These are phyloP conservation scores for Talaromyces marneffei DNA, from an alignment of 2,329 filamentous ascomycete species.

Conservation along the genomic window DNA sequence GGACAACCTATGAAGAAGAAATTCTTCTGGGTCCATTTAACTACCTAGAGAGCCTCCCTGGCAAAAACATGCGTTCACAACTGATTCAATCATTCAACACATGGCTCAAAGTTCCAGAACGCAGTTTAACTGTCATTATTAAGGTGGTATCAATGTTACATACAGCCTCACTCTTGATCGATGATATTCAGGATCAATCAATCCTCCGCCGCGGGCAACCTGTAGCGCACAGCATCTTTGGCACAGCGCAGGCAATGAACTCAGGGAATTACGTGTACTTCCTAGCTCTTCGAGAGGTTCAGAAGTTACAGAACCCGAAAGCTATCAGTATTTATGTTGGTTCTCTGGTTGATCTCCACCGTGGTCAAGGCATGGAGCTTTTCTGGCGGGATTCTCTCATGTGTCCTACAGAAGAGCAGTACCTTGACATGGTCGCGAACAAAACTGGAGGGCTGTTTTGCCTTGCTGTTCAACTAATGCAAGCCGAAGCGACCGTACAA, in stretches of 20 bases:
- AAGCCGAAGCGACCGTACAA: conserved; percentile 4
- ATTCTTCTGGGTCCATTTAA: conserved; percentile 22
- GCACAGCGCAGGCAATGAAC: conserved; percentile 42
- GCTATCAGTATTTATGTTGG: conserved; percentile 30
- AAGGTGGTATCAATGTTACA: conserved; percentile 34
- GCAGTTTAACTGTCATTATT: conserved; percentile 29
- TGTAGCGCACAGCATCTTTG: conserved; percentile 41
- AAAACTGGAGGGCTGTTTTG: conserved; percentile 23
- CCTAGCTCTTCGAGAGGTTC: conserved; percentile 29
- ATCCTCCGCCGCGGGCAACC: conserved; percentile 38
- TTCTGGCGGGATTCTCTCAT: conserved; percentile 14
- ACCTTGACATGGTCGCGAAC: conserved; percentile 24
- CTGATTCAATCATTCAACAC: conserved; percentile 36
- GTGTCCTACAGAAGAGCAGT: conserved; percentile 21
- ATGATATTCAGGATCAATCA: conserved; percentile 44
- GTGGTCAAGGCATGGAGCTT: conserved; percentile 29
- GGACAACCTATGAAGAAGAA: conserved; percentile 1
- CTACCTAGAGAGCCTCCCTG: conserved; percentile 31
- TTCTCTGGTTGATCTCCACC: conserved; percentile 32
- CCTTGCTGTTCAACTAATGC: conserved; percentile 19
- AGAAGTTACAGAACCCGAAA: conserved; percentile 25
- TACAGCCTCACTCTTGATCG: conserved; percentile 38
- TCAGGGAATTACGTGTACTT: conserved; percentile 43
- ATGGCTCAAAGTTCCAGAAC: conserved; percentile 31
- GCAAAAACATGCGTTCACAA: conserved; percentile 34